phyloP scores from a whole-genome alignment of 495 filamentous ascomycete species.

The Annulohypoxylon maeteangense region DNA sequence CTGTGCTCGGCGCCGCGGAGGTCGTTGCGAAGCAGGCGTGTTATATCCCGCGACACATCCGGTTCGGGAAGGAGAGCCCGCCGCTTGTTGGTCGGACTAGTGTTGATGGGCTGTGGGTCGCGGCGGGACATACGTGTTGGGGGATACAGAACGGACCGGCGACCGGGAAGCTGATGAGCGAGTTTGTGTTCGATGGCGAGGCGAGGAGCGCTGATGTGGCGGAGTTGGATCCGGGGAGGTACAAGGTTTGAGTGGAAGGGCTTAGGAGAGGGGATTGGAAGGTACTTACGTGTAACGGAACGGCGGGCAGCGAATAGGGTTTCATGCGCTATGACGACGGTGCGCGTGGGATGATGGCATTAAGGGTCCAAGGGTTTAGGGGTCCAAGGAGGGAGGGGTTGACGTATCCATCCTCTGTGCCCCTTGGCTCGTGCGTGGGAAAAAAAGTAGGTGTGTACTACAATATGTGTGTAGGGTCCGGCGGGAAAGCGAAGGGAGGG shows the following conservation, averaged over 20 bases:
- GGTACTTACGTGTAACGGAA: not conserved
- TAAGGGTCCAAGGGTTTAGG: slow-evolving; percentile 2
- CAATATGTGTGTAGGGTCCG: slow-evolving; percentile 25
- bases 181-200: slow-evolving; percentile 83
- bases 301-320: not conserved
- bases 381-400: slow-evolving; percentile 2
- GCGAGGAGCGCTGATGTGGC: slow-evolving; percentile 78
- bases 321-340: slow-evolving; percentile 32
- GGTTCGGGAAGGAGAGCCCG: slow-evolving; percentile 66
- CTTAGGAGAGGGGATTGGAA: not conserved
- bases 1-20: slow-evolving; percentile 78
- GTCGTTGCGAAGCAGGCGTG: slow-evolving; percentile 89
- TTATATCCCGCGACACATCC: slow-evolving; percentile 82
- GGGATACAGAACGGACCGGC: slow-evolving; percentile 96
- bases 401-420: not conserved
- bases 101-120: slow-evolving; percentile 81
- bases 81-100: slow-evolving; percentile 83
- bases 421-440: slow-evolving; percentile 34
- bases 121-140: slow-evolving; percentile 96
- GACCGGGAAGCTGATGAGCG: slow-evolving; percentile 88
- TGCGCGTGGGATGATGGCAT: slow-evolving; percentile 28
- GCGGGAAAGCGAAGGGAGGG: slow-evolving; percentile 16
- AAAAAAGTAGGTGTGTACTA: slow-evolving; percentile 13
- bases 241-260: slow-evolving; percentile 52
- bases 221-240: slow-evolving; percentile 73